Evolutionary conservation across 2,329 filamentous ascomycete species (phyloP), one percentile per base, ranked within the genome.

Genomic region (Sporothrix euskadiensis): DNA sequence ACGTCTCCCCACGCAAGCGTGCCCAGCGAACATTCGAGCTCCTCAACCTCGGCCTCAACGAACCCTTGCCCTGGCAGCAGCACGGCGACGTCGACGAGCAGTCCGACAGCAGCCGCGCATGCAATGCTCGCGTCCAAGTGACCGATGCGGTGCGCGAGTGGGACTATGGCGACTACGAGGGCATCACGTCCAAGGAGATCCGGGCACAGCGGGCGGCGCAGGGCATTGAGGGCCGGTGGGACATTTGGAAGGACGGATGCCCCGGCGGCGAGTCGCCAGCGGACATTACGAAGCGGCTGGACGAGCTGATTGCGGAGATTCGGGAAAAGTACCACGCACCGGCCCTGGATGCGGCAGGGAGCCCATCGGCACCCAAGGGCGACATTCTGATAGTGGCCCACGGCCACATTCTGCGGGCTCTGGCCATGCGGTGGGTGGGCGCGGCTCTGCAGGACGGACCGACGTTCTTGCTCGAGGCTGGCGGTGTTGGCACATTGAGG

Each of bases 21-120:
- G 94, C 95, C 26, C 94, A 96, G 82, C 88, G 89, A 69, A 98
- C 94, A n/a, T 91, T 98, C 79, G 94, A 97, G 81, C 88, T 98
- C 66, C 89, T 98, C 35, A 88, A 92, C 77, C 84, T 97, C 26
- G 92, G 90, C 69, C 90, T 90, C 79, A 81, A 84, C n/a, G 87
- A 89, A 56, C 84, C 86, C 1, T 84, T 94, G 19, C 94, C 94
- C 0, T 97, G 94, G 94, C 81, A 86, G 47, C 78, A 82, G 19
- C 85, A 87, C 74, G 84, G 86, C 72, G 77, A 79, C 2, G 76
- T 80, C 1, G 79, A 81, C 32, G 57, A 39, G 2, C 6, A 52
- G 4, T 4, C 56, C n/a, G 39, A 56, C 54, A 82, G 41, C 16
- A 56, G 47, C 41, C 77, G 79, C 1, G 81, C 83, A 35, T 92